phyloP scores from a whole-genome alignment of 2,329 filamentous ascomycete species.

The Scortechinia acanthostroma region DNA sequence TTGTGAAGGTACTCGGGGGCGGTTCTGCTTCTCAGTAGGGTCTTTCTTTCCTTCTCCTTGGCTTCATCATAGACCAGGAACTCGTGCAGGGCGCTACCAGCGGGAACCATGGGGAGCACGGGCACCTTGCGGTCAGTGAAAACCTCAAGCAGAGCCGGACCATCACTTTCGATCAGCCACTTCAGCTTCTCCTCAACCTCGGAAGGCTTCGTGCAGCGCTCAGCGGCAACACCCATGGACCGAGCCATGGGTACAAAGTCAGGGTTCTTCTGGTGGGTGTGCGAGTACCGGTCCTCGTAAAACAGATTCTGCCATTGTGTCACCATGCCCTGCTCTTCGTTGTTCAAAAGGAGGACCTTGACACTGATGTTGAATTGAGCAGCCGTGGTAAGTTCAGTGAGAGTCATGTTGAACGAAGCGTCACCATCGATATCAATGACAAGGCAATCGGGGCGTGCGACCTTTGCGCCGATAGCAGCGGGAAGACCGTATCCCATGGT shows the following conservation, averaged over 20 bases:
- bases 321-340: conserved; percentile 97
- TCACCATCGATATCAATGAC: conserved; percentile 96
- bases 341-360: conserved; percentile 92
- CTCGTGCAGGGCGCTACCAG: conserved; percentile 79
- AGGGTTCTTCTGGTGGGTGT: conserved; percentile 92
- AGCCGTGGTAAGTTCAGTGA: conserved; percentile 88
- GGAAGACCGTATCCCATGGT: conserved; percentile 96
- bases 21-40: background rate
- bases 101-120: conserved; percentile 95
- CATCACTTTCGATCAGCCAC: conserved; percentile 83
- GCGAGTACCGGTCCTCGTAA: conserved; percentile 85
- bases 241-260: conserved; percentile 90
- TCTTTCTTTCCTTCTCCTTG: conserved; percentile 1
- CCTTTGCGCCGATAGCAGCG: conserved; percentile 90
- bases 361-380: conserved; percentile 93
- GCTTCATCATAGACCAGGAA: conserved; percentile 78
- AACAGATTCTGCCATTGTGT: conserved; percentile 98
- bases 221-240: conserved; percentile 78
- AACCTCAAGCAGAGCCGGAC: conserved; percentile 88
- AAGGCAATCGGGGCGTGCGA: conserved; percentile 58
- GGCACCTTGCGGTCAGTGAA: conserved; percentile 87
- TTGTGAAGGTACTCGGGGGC: background rate
- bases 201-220: conserved; percentile 65
- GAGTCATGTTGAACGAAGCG: conserved; percentile 98
- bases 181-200: conserved; percentile 73